phyloP scores from a whole-genome alignment of 176 grass and related monocot genomes.

The Pharus latifolius region DNA sequence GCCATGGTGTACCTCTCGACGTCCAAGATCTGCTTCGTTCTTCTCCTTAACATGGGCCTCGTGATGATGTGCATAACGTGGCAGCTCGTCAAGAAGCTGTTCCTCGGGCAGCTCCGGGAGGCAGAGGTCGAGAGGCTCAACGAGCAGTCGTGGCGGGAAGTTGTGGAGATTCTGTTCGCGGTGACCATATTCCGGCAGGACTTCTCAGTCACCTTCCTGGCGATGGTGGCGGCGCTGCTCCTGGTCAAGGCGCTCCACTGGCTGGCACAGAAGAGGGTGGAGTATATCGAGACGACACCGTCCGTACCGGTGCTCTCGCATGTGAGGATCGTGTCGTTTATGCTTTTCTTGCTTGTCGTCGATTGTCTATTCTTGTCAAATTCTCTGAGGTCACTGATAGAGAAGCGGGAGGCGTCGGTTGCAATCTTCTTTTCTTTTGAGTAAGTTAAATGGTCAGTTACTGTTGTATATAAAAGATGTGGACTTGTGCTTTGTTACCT shows the following conservation, averaged over 20 bases:
- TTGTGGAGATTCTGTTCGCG: constrained; percentile 89
- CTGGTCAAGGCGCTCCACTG: constrained; percentile 79
- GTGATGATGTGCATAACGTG: constrained; percentile 86
- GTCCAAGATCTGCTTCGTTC: constrained; percentile 95
- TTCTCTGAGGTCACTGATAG: constrained; percentile 50
- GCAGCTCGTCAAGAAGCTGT: constrained; percentile 80
- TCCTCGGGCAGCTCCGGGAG: constrained; percentile 79
- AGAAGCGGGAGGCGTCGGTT: constrained; percentile 60
- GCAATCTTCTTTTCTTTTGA: constrained; percentile 96
- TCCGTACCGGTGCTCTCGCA: constrained; percentile 75
- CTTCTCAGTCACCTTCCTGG: constrained; percentile 81
- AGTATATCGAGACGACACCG: constrained; percentile 89
- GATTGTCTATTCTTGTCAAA: constrained; percentile 75
- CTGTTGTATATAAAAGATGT: background rate
- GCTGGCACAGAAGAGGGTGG: constrained; percentile 81
- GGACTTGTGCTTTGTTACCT: background rate
- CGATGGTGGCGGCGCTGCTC: constrained; percentile 72
- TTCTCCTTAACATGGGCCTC: constrained; percentile 86
- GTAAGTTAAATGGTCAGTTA: constrained; percentile 39
- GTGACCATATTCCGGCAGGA: constrained; percentile 97
- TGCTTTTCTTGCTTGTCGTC: constrained; percentile 58
- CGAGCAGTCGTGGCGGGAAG: constrained; percentile 91
- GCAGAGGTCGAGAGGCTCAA: constrained; percentile 91
- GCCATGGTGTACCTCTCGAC: constrained; percentile 91
- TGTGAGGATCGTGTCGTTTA: constrained; percentile 73